Evolutionary conservation across 1,284 basidiomycete genomes (phyloP), one percentile per base, ranked within the genome.

Genomic region (Calocybe gambosa): DNA sequence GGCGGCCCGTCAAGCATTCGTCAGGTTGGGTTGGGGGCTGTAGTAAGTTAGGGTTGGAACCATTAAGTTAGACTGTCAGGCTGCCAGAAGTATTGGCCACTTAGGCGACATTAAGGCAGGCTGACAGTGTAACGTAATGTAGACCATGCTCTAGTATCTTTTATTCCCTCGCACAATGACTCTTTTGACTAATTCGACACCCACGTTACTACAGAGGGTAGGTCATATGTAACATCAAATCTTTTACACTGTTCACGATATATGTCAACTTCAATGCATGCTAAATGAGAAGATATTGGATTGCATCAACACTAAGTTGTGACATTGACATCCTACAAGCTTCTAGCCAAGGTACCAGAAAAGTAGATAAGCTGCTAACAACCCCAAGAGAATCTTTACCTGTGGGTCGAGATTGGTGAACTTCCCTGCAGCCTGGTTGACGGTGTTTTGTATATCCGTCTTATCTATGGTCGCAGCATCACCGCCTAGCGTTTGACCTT

Each of bases 401-500:
- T 87, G 80, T 2, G 85, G 80, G 55, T 82, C 76, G 42, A 88
- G 59, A 47, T 75, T 74, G 12, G 67, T 62, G 29, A 75, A 61
- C 6, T 59, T 63, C n/a, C 59, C 62, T 5, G 58, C 51, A 0
- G 64, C 60, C 35, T 68, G 64, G 29, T 62, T 60, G 3, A 68
- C 55, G 16, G 62, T 59, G 21, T 59, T 51, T 49, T 66, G 60
- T 38, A 61, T 59, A 45, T 66, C 62, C 19, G 59, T 60, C 20
- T 64, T 46, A 44, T 67, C 64, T 12, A 65, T 52, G 3, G 68
- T 55, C 25, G 64, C 62, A 21, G 66, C 52, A 4, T 68, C 63
- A 21, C 75, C 76, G 26, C 80, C 82, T 1, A 90, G 68, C 6
- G 81, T 87, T 15, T 83, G 80, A 19, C 86, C 86, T 57, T 74